Conservation (phyloP, 2,329 filamentous ascomycete species). For the Chrysosporium queenslandicum region DNA sequence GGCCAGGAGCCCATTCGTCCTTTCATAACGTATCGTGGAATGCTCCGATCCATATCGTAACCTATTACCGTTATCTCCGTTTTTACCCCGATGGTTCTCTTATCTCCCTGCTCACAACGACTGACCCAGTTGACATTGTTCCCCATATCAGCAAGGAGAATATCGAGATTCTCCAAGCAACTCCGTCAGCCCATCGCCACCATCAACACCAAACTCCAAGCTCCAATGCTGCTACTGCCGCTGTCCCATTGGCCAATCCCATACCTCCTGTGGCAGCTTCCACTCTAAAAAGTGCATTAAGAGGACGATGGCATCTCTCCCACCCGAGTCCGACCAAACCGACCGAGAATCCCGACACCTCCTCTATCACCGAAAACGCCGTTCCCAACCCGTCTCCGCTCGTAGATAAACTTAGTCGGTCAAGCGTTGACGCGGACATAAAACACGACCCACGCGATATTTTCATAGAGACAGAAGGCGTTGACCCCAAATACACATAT, state of each 20-base stretch:
- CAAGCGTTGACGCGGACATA: constrained; percentile 4
- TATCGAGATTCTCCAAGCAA: constrained; percentile 37
- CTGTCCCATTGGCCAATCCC: constrained; percentile 21
- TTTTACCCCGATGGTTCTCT: constrained; percentile 84
- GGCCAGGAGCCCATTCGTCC: constrained; percentile 62
- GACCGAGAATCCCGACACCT: constrained; percentile 1
- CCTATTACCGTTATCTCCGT: constrained; percentile 92
- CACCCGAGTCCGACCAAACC: constrained; percentile 20
- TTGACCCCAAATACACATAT: constrained; percentile 68
- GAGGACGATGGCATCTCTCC: constrained; percentile 57
- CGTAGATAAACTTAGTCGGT: constrained; percentile 12
- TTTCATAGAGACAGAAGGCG: constrained; percentile 77
- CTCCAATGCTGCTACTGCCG: constrained; percentile 30
- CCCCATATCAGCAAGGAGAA: constrained; percentile 68
- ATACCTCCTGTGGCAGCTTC: constrained; percentile 34
- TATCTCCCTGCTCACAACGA: constrained; percentile 69
- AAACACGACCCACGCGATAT: constrained; percentile 47
- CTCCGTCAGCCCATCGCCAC: constrained; percentile 26
- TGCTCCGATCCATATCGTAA: constrained; percentile 79
- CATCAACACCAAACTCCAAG: constrained; percentile 34
- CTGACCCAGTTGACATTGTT: constrained; percentile 77
- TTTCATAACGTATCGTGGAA: constrained; percentile 62
- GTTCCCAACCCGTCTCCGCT: constrained; percentile 21
- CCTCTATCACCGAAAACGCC: constrained; percentile 20
- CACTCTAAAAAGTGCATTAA: constrained; percentile 59